A percentile compares a stretch with the other conserved stretches of the same genome.
Evolutionary conservation across 176 grass and related monocot species (phyloP).

Genomic region (Chloris gayana): DNA sequence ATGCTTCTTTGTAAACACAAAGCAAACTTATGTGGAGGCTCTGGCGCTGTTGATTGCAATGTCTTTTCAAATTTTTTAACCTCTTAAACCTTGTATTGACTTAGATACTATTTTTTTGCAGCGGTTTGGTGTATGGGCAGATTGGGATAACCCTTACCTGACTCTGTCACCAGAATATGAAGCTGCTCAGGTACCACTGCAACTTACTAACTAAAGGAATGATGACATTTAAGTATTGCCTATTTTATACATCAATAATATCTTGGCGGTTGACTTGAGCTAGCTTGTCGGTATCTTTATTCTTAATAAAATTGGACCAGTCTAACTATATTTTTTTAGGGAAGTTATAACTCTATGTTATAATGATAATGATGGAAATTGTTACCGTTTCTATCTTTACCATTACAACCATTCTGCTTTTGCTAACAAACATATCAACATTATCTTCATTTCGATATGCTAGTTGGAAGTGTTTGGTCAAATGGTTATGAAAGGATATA

Average conservation of each 20-base stretch:
- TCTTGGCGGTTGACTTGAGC: constrained; percentile 1
- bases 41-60: constrained; percentile 13
- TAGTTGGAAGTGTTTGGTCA: constrained; percentile 93
- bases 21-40: neutral
- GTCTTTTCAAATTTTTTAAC: constrained; percentile 2
- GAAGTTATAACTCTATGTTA: too few species aligned
- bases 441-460: constrained; percentile 40
- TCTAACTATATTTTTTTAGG: neutral
- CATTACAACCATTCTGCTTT: constrained; percentile 12
- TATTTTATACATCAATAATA: constrained; percentile 26
- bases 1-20: constrained; percentile 7
- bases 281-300: constrained; percentile 16
- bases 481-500: constrained; percentile 94
- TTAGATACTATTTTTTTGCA: constrained; percentile 41
- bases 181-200: constrained; percentile 80
- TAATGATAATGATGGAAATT: neutral
- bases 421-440: constrained; percentile 29
- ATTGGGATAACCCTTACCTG: constrained; percentile 92
- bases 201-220: constrained; percentile 25
- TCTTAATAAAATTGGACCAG: neutral
- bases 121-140: constrained; percentile 90
- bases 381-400: neutral
- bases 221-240: neutral
- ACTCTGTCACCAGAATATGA: constrained; percentile 95
- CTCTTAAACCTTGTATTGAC: constrained; percentile 27